Conservation (phyloP, 1,284 basidiomycete genomes). For the Heliocybe sulcata region DNA sequence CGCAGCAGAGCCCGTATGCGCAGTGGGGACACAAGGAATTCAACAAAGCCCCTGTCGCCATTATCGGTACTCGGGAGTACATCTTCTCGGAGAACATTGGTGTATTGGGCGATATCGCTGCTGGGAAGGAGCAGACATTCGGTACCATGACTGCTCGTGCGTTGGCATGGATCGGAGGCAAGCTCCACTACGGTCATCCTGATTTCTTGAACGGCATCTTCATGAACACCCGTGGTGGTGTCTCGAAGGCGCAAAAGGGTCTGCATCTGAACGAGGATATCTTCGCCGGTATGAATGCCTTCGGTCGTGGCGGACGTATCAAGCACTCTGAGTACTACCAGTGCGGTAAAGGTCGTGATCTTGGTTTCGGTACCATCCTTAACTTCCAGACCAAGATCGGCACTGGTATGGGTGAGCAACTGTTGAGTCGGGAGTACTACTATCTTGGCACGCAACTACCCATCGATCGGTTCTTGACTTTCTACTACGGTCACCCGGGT, state of each 20-base stretch:
- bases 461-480: slow-evolving; percentile 97
- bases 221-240: slow-evolving; percentile 98
- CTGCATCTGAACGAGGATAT: slow-evolving; percentile 99
- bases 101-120: slow-evolving; percentile 97
- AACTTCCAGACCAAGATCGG: slow-evolving; percentile 99
- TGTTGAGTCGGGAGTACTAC: slow-evolving; percentile 99
- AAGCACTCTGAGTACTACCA: slow-evolving; percentile 99
- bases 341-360: slow-evolving; percentile 98
- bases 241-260: slow-evolving; percentile 99
- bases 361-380: slow-evolving; percentile 98
- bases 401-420: slow-evolving; percentile 99
- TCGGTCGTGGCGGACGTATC: slow-evolving; percentile 97
- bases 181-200: slow-evolving; percentile 97
- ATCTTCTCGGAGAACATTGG: slow-evolving; percentile 99
- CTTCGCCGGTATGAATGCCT: slow-evolving; percentile 99
- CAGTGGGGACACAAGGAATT: slow-evolving; percentile 93
- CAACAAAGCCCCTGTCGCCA: slow-evolving; percentile 87
- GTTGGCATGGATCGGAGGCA: slow-evolving; percentile 96
- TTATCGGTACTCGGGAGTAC: slow-evolving; percentile 98
- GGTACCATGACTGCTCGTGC: slow-evolving; percentile 97
- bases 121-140: slow-evolving; percentile 99
- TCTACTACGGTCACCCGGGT: slow-evolving; percentile 99
- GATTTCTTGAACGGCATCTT: slow-evolving; percentile 99
- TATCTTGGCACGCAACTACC: slow-evolving; percentile 98
- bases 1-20: slow-evolving; percentile 92